These are phyloP conservation scores for Gossypium ekmanianum DNA, from an alignment of 345 rosid species.

Conservation along the genomic window DNA sequence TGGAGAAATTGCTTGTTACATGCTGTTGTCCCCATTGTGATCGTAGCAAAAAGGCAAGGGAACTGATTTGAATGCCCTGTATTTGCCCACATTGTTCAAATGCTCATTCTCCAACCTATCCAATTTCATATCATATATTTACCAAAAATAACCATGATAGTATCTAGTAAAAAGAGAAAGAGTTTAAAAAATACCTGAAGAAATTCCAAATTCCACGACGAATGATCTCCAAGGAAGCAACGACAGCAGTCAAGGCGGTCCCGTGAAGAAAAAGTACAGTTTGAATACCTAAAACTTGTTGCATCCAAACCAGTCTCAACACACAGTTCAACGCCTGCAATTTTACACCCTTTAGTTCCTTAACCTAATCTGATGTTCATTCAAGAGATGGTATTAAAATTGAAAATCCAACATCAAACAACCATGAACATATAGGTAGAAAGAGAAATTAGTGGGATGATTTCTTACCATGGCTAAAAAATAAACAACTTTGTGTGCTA, in stretches of 20 bases:
- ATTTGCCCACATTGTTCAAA: slow-evolving; percentile 74
- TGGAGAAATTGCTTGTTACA: neutral
- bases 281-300: slow-evolving; percentile 54
- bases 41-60: slow-evolving; percentile 61
- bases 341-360: neutral
- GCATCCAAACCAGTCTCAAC: slow-evolving; percentile 81
- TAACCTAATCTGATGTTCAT: too few species aligned
- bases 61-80: slow-evolving; percentile 73
- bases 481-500: slow-evolving; percentile 51
- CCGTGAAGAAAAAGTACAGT: slow-evolving; percentile 49
- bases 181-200: slow-evolving; percentile 48
- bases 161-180: neutral
- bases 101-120: slow-evolving; percentile 84
- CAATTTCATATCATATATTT: neutral
- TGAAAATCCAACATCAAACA: too few species aligned
- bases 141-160: too few species aligned
- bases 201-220: slow-evolving; percentile 87
- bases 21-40: slow-evolving; percentile 19
- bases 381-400: too few species aligned
- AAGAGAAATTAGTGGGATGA: neutral
- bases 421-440: too few species aligned
- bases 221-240: slow-evolving; percentile 65
- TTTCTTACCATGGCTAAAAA: slow-evolving; percentile 57
- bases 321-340: slow-evolving; percentile 57
- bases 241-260: slow-evolving; percentile 45